These are phyloP conservation scores for Calonectria crousiana DNA, from an alignment of 2,329 filamentous ascomycete species.

Conservation along the genomic window DNA sequence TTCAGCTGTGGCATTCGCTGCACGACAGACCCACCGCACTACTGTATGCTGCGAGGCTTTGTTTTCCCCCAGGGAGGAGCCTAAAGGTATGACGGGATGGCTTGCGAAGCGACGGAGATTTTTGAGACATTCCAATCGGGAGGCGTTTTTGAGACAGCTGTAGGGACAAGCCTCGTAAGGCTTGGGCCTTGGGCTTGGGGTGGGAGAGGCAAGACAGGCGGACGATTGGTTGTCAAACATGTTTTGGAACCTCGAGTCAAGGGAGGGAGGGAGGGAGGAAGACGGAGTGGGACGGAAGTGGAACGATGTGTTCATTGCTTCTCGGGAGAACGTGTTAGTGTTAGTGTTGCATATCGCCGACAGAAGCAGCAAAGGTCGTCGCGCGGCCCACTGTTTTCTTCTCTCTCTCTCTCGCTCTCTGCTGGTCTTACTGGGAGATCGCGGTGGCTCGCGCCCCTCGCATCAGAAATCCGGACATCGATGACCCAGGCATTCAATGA, in stretches of 20 bases:
- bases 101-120: slow-evolving; percentile 8
- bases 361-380: neutral
- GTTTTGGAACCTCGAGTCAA: neutral
- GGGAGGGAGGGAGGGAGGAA: neutral
- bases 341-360: neutral
- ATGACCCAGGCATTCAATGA: neutral
- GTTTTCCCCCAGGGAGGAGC: neutral
- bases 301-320: neutral
- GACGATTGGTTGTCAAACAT: slow-evolving; percentile 1
- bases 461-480: neutral
- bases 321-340: neutral
- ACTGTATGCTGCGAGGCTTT: neutral
- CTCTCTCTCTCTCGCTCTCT: neutral
- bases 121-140: slow-evolving; percentile 9
- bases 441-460: neutral
- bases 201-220: neutral
- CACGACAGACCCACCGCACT: neutral
- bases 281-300: neutral
- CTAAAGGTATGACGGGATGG: slow-evolving; percentile 8
- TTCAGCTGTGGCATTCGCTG: slow-evolving; percentile 7
- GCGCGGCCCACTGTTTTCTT: neutral
- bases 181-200: neutral
- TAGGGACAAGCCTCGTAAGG: neutral
- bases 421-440: too few species aligned
- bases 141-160: neutral